Base-by-base conservation (phyloP, 306 rosid genomes). In the Arachis hypogaea region DNA sequence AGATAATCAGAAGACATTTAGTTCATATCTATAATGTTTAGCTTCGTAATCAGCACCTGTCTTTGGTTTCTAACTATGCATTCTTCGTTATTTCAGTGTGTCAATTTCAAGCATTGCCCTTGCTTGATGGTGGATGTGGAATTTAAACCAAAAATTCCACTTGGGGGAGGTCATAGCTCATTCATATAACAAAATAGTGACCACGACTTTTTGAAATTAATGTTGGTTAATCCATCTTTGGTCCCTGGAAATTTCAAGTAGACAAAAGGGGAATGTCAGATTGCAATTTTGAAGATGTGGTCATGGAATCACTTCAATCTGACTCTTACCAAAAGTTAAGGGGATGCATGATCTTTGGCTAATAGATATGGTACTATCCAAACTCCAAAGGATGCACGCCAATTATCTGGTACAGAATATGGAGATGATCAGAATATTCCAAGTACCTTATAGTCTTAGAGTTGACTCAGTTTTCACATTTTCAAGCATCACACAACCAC, bases 101-200 rank as follows among this genome's bases (percentile, higher is more conserved):
- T 89, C 51, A 68, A 82, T 51, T 92, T 88, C 90, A 77, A 68
- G 67, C 82, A 86, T 68, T 94, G 96, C 70, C 88, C 95, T 9
- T 73, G 77, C 85, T 74, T 94, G 82, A 74, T 45, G 52, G 87
- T 79, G 67, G 75, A 88, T 47, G 85, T 87, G 18, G 87, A 80
- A 79, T 91, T 86, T 82, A 88, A 80, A 88, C 96, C 96, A 65
- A 86, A 89, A 81, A 82, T 88, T 49, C 98, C 95, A 40, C 88
- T 91, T 0, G 91, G 95, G 8, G 96, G 98, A 88, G 98, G 96
- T 57, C 88, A 88, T 67, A 88, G 78, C 66, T 85, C 90, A 14
- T 94, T 89, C 86, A 42, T 80, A 54, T 89, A 84, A 83, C 47
- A 28, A 49, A 69, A 29, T n/a, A n/a, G 63, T 54, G 52, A 63